A percentile compares a stretch with the other conserved stretches of the same genome.
phyloP scores from a whole-genome alignment of 495 filamentous ascomycete genomes.

The Antarctomyces pellizariae region DNA sequence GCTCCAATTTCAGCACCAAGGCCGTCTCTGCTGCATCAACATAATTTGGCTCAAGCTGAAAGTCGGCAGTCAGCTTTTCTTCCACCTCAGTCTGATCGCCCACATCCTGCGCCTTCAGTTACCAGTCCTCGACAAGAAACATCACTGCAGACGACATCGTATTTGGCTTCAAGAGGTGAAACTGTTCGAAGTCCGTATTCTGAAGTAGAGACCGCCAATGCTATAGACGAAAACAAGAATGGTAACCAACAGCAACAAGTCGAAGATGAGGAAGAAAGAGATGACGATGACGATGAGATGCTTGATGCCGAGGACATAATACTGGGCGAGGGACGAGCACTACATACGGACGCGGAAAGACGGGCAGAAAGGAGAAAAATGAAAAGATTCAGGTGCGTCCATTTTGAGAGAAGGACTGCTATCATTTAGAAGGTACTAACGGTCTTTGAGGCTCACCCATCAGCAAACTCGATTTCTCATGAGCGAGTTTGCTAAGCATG shows the following conservation, averaged over 20 bases:
- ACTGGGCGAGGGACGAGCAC: constrained; percentile 20
- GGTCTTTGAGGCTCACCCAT: constrained; percentile 52
- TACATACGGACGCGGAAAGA: constrained; percentile 43
- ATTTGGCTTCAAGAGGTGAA: background rate
- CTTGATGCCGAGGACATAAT: constrained; percentile 25
- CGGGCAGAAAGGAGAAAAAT: constrained; percentile 74
- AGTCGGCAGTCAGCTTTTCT: constrained; percentile 14
- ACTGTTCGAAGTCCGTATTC: background rate
- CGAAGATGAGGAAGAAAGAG: constrained; percentile 20
- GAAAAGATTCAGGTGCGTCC: constrained; percentile 72
- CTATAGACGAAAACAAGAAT: constrained; percentile 14
- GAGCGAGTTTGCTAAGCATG: constrained; percentile 91
- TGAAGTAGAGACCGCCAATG: background rate
- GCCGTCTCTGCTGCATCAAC: constrained; percentile 10
- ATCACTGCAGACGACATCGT: constrained; percentile 1
- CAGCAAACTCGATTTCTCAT: constrained; percentile 92
- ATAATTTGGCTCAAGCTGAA: constrained; percentile 7
- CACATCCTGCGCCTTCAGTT: constrained; percentile 9
- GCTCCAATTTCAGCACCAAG: constrained; percentile 19
- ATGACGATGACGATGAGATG: constrained; percentile 32
- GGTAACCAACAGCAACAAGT: constrained; percentile 11
- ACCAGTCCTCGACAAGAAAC: constrained; percentile 2
- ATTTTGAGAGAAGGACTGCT: constrained; percentile 6
- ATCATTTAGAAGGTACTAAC: constrained; percentile 4
- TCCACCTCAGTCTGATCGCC: constrained; percentile 12